Evolutionary conservation across 768 basidiomycete species (phyloP).

Genomic region (Lactarius evosmus): DNA sequence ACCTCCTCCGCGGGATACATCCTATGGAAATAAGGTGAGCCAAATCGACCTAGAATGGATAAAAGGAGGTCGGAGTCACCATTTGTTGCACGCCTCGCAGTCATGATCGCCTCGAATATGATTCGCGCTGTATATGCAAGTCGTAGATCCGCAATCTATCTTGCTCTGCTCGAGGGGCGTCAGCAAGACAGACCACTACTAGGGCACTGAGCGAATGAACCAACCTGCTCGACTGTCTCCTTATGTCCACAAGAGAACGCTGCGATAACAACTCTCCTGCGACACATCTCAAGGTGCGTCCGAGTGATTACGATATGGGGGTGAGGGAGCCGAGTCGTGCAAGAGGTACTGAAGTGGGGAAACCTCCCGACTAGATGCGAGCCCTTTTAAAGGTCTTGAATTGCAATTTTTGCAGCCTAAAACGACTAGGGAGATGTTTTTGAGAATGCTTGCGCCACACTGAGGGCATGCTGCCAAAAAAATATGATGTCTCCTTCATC

Average conservation of each 20-base stretch:
- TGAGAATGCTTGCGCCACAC: conserved; percentile 12
- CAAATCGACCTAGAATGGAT: not conserved
- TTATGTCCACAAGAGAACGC: conserved; percentile 20
- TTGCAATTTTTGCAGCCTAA: conserved; percentile 24
- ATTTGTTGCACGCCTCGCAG: not conserved
- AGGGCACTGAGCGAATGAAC: not conserved
- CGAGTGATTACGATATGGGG: conserved; percentile 3
- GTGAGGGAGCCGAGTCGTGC: conserved; percentile 3
- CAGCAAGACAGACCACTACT: not conserved
- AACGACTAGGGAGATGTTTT: not conserved
- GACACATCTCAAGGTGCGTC: conserved; percentile 19
- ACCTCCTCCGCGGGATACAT: not conserved
- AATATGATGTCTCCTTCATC: conserved; percentile 13
- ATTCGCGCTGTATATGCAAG: conserved; percentile 17
- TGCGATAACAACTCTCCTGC: not conserved
- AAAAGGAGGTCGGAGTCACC: conserved; percentile 8
- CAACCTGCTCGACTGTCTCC: conserved; percentile 7
- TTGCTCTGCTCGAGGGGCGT: not conserved
- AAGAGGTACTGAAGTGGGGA: conserved; percentile 7
- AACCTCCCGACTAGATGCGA: not conserved
- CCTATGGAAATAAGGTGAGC: conserved; percentile 13
- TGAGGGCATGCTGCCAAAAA: conserved; percentile 17
- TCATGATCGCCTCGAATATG: conserved; percentile 10
- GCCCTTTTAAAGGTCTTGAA: conserved; percentile 20
- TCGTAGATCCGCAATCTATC: conserved; percentile 10